Base-by-base conservation (phyloP, 805 yeast species). In the Pichia pseudocactophila region DNA sequence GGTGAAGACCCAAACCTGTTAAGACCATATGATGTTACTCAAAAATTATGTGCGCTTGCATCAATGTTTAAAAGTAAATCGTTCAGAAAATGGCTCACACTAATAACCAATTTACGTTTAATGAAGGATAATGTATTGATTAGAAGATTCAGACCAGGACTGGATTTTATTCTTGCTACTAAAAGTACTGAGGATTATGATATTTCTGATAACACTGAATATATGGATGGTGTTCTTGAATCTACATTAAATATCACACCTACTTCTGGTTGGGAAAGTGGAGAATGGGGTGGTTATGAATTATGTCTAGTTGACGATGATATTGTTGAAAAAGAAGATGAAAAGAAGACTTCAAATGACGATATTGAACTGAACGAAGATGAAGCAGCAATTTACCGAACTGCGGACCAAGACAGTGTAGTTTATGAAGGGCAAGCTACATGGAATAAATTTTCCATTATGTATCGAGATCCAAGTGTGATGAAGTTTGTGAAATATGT, bases 281-380 rank as follows among this genome's bases (percentile, higher is more conserved):
- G 95, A n/a, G 95, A 86, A 53, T 65, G 71, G 38, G 99, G 99
- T 30, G 99, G 97, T 2, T 92, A 94, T 62, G 97, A 92, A 56
- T 66, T 94, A 41, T 81, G 90, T 55, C 85, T 92, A 95, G 67
- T 71, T n/a, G 65, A 71, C 46, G 75, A 74, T 36, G 69, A 63
- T 2, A 70, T 62, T 1, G 70, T 64, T 2, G 67, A 59, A 4
- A 70, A 63, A 3, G 30, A 34, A 4, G 34, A 10, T 8, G 16
- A 15, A 7, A 7, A n/a, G 5, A 30, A 12, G 3, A 44, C 39
- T 12, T n/a, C n/a, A n/a, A 34, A 39, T 19, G 34, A 34, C 12
- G 31, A 39, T 11, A 28, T 37, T 17, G 50, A 41, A 12, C 42
- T 59, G 15, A 59, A 61, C 41, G 65, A 58, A 54, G 87, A 81